Evolutionary conservation across 225 moss, liverwort and hornwort species (phyloP).

Genomic region (Marchantia paleacea): DNA sequence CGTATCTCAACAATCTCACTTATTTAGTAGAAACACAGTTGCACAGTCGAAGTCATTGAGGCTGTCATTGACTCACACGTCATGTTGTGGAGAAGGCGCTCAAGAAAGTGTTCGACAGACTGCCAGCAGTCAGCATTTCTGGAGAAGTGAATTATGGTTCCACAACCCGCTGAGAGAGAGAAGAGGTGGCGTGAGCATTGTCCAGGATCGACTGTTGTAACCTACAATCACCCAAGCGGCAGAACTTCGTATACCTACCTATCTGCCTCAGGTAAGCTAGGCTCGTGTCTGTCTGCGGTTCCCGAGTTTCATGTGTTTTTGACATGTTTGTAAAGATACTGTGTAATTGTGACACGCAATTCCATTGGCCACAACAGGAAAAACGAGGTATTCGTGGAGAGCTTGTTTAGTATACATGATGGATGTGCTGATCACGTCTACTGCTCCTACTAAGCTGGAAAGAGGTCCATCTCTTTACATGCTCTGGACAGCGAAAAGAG

Average conservation of each 20-base stretch:
- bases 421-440: neutral
- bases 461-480: neutral
- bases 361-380: too few relatives aligned
- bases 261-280: neutral
- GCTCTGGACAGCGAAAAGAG: neutral
- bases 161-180: neutral
- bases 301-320: neutral
- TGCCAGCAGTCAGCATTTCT: neutral
- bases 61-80: neutral
- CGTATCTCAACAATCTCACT: too few relatives aligned
- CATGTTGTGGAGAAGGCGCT: neutral
- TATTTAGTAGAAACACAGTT: neutral
- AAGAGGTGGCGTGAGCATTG: neutral
- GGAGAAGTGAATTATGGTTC: slow-evolving; percentile 3
- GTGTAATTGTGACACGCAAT: neutral
- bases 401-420: neutral
- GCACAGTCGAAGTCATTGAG: neutral
- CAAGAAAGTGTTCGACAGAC: neutral
- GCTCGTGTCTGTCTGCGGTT: neutral
- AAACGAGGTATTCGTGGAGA: neutral
- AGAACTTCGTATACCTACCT: neutral
- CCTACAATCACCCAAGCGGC: neutral
- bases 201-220: neutral
- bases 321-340: neutral
- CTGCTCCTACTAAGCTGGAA: neutral